These are phyloP conservation scores for Saccharomycopsis babjevae DNA, from an alignment of 805 yeast genomes.

Conservation along the genomic window DNA sequence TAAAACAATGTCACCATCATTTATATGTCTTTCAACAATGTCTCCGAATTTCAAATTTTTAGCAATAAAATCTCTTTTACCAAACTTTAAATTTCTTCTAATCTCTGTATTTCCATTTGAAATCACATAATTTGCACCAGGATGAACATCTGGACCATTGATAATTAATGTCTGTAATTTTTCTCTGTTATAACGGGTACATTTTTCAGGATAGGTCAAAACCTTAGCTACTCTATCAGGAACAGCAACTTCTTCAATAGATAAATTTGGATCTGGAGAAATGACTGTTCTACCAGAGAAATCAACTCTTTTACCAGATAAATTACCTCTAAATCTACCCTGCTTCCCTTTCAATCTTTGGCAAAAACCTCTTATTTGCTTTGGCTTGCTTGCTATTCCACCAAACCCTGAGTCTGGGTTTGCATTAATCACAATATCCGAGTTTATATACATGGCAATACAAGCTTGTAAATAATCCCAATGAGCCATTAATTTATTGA, in stretches of 20 bases:
- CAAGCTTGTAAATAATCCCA: conserved; percentile 96
- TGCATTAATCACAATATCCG: conserved; percentile 59
- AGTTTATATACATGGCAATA: conserved; percentile 94
- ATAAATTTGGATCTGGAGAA: conserved; percentile 94
- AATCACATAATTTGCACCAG: conserved; percentile 90
- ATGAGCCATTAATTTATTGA: conserved; percentile 92
- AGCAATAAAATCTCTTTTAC: conserved; percentile 73
- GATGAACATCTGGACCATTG: conserved; percentile 83
- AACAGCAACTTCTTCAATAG: conserved; percentile 95
- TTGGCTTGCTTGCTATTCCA: conserved; percentile 51
- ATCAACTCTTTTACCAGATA: conserved; percentile 97
- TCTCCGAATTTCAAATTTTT: conserved; percentile 76
- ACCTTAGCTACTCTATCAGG: conserved; percentile 96
- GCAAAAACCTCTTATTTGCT: conserved; percentile 89
- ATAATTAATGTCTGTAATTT: conserved; percentile 65
- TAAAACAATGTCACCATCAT: conserved; percentile 92
- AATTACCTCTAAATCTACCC: conserved; percentile 96
- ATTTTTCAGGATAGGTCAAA: conserved; percentile 90
- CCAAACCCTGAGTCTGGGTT: conserved; percentile 55
- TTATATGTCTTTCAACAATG: conserved; percentile 90
- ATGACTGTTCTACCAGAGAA: conserved; percentile 97
- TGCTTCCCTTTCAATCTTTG: conserved; percentile 97
- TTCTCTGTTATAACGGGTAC: conserved; percentile 74
- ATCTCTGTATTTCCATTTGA: conserved; percentile 72
- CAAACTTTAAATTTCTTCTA: conserved; percentile 81